phyloP scores from a whole-genome alignment of 2,329 filamentous ascomycete genomes.

The Phyllosticta citrichinensis region DNA sequence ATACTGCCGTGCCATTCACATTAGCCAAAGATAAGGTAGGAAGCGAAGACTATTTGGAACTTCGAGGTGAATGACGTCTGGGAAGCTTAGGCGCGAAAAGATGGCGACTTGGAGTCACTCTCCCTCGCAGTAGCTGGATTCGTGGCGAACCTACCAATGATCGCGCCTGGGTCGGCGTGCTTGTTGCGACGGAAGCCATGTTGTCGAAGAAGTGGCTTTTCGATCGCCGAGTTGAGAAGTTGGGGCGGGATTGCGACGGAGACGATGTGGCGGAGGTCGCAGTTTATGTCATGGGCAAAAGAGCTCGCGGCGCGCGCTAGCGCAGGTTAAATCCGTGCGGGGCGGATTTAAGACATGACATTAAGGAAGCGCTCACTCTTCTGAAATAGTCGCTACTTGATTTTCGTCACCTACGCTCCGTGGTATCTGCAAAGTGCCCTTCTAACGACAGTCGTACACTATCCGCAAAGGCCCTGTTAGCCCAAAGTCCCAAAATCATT shows the following conservation, averaged over 20 bases:
- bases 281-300: conserved; percentile 10
- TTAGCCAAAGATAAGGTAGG: too few species aligned
- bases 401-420: background rate
- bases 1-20: conserved; percentile 48
- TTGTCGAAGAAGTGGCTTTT: background rate
- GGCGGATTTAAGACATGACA: background rate
- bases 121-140: background rate
- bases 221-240: background rate
- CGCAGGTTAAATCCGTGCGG: background rate
- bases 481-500: background rate
- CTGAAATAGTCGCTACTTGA: background rate
- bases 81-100: background rate
- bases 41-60: background rate
- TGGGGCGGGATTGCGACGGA: background rate
- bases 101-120: background rate
- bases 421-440: background rate
- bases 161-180: conserved; percentile 29
- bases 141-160: conserved; percentile 26
- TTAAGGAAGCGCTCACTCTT: background rate
- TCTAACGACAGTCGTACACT: background rate
- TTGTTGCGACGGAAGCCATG: conserved; percentile 21
- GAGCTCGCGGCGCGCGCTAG: background rate
- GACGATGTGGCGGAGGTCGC: background rate
- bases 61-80: background rate
- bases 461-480: background rate